phyloP scores from a whole-genome alignment of 768 basidiomycete species.

The Termitomyces sp. region DNA sequence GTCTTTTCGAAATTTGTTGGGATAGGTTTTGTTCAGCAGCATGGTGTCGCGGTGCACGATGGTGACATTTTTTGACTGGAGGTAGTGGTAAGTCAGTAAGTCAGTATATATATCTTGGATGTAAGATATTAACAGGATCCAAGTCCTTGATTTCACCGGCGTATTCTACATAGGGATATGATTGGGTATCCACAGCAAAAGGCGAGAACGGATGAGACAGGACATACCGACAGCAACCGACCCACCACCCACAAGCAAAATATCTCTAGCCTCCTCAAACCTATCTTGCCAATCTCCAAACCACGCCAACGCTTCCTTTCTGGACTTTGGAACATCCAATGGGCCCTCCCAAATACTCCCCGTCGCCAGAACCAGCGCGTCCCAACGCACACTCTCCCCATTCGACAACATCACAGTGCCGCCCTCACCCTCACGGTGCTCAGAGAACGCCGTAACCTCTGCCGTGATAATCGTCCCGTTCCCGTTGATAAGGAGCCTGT shows the following conservation, averaged over 20 bases:
- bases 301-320: constrained; percentile 23
- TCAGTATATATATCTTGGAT: no score
- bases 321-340: constrained; percentile 37
- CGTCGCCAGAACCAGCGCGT: constrained; percentile 55
- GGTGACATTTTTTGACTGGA: constrained; percentile 51
- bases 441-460: constrained; percentile 29
- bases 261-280: constrained; percentile 35
- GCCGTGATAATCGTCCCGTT: constrained; percentile 46
- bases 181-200: background rate
- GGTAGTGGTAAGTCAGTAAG: background rate
- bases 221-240: constrained; percentile 44
- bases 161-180: constrained; percentile 24
- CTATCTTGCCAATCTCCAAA: constrained; percentile 28
- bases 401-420: constrained; percentile 45
- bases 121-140: constrained; percentile 28
- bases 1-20: constrained; percentile 47
- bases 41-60: constrained; percentile 53
- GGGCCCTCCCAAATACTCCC: constrained; percentile 55
- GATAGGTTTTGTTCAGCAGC: constrained; percentile 57
- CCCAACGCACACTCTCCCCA: constrained; percentile 50
- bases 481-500: constrained; percentile 42
- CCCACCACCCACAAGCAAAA: constrained; percentile 56
- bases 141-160: constrained; percentile 42
- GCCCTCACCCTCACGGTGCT: constrained; percentile 30
- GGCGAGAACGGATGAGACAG: constrained; percentile 5